Percentiles rank a stretch among this genome's conserved stretches.
These are phyloP conservation scores for Pestalotiopsis sp. DNA, from an alignment of 2,329 filamentous ascomycete genomes.

Conservation along the genomic window DNA sequence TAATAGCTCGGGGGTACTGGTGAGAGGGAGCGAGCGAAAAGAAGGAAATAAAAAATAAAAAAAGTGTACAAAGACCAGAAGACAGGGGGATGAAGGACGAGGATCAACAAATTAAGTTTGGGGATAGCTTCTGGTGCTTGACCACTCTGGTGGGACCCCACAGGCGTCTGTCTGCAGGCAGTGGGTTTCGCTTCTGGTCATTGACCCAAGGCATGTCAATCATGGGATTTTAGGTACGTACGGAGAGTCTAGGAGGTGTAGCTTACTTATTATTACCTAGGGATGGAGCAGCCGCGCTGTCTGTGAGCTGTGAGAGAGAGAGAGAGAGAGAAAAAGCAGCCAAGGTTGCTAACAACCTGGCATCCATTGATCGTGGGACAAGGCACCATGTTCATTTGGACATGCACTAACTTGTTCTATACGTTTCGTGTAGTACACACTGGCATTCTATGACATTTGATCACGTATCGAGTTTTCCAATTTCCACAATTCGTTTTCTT, in stretches of 20 bases:
- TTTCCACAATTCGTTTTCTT: background rate
- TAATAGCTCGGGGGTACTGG: background rate
- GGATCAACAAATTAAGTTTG: constrained; percentile 6
- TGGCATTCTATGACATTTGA: background rate
- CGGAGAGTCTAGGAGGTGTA: background rate
- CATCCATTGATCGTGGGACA: background rate
- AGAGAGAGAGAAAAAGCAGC: background rate
- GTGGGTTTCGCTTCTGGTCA: background rate
- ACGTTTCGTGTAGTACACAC: background rate
- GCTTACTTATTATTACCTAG: background rate
- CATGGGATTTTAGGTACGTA: background rate
- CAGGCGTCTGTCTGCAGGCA: background rate
- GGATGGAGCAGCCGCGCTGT: background rate
- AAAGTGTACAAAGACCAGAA: background rate
- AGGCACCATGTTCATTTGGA: background rate
- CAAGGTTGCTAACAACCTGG: background rate
- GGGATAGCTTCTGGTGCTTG: constrained; percentile 4
- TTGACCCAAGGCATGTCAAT: background rate
- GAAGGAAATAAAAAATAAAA: background rate
- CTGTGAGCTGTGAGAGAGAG: background rate
- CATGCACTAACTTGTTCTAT: background rate
- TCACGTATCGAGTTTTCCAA: background rate
- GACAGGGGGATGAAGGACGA: background rate
- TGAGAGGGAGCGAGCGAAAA: background rate
- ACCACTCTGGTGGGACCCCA: background rate